Conservation (phyloP, 2,329 filamentous ascomycete species). For the Microdochium bolleyi region DNA sequence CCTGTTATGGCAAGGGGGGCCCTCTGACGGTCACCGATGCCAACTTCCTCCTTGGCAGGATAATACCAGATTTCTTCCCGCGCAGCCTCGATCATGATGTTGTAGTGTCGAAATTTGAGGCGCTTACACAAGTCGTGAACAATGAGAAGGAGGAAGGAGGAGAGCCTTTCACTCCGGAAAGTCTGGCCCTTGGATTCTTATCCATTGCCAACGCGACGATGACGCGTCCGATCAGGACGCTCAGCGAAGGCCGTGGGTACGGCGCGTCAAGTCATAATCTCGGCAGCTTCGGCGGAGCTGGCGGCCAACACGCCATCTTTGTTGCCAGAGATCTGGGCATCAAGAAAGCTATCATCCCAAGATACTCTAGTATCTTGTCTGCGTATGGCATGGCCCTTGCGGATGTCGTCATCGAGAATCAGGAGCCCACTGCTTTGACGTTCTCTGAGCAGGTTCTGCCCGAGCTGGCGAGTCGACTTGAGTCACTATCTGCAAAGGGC, state of each 20-base stretch:
- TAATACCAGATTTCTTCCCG: slow-evolving; percentile 58
- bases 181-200: slow-evolving; percentile 60
- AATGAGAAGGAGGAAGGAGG: slow-evolving; percentile 18
- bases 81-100: slow-evolving; percentile 47
- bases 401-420: slow-evolving; percentile 26
- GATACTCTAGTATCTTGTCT: slow-evolving; percentile 21
- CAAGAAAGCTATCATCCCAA: slow-evolving; percentile 1
- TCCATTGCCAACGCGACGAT: slow-evolving; percentile 71
- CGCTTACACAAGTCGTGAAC: slow-evolving; percentile 34
- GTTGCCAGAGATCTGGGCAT: slow-evolving; percentile 33
- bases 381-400: slow-evolving; percentile 35
- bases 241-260: slow-evolving; percentile 43
- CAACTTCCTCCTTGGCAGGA: slow-evolving; percentile 58
- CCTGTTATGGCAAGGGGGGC: slow-evolving; percentile 66
- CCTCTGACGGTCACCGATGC: slow-evolving; percentile 67
- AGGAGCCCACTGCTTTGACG: slow-evolving; percentile 20
- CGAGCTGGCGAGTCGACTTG: slow-evolving; percentile 16
- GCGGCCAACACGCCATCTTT: slow-evolving; percentile 49
- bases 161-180: slow-evolving; percentile 19
- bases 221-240: slow-evolving; percentile 62
- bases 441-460: slow-evolving; percentile 4
- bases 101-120: slow-evolving; percentile 27
- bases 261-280: slow-evolving; percentile 21
- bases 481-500: slow-evolving; percentile 19
- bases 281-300: slow-evolving; percentile 58